These are phyloP conservation scores for Candida albicans DNA, from an alignment of 1,139 yeast genomes.

Conservation along the genomic window DNA sequence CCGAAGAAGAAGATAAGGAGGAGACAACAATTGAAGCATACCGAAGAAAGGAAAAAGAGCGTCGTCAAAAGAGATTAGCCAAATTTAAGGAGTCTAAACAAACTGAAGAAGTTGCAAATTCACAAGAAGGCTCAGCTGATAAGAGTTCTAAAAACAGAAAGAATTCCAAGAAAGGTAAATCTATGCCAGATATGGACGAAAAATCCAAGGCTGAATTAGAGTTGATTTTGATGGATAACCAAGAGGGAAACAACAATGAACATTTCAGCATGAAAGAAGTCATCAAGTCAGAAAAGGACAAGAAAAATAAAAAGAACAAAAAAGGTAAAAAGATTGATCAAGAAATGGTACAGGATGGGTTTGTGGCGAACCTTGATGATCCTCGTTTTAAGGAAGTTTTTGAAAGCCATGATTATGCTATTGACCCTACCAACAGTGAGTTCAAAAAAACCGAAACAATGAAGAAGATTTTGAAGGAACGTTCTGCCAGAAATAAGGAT, in stretches of 20 bases:
- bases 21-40: conserved; percentile 81
- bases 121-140: conserved; percentile 14
- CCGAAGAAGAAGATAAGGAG: conserved; percentile 40
- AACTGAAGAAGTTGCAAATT: conserved; percentile 40
- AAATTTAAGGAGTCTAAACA: conserved; percentile 60
- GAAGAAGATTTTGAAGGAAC: conserved; percentile 76
- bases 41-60: conserved; percentile 88
- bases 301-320: conserved; percentile 47
- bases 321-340: conserved; percentile 41
- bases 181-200: conserved; percentile 25
- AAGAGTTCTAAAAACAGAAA: conserved; percentile 15
- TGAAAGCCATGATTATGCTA: conserved; percentile 87
- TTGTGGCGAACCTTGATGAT: conserved; percentile 70
- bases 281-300: conserved; percentile 68
- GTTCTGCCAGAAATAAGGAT: conserved; percentile 53
- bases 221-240: conserved; percentile 68
- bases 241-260: conserved; percentile 45
- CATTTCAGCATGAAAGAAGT: conserved; percentile 85
- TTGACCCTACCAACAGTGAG: conserved; percentile 86
- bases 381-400: conserved; percentile 86
- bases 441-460: conserved; percentile 85
- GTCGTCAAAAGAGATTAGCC: conserved; percentile 78
- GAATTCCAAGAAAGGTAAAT: conserved; percentile 14
- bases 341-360: conserved; percentile 56
- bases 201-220: conserved; percentile 71